Evolutionary conservation across 2,329 filamentous ascomycete species (phyloP).

Genomic region (Chrysoporthe austroafricana): DNA sequence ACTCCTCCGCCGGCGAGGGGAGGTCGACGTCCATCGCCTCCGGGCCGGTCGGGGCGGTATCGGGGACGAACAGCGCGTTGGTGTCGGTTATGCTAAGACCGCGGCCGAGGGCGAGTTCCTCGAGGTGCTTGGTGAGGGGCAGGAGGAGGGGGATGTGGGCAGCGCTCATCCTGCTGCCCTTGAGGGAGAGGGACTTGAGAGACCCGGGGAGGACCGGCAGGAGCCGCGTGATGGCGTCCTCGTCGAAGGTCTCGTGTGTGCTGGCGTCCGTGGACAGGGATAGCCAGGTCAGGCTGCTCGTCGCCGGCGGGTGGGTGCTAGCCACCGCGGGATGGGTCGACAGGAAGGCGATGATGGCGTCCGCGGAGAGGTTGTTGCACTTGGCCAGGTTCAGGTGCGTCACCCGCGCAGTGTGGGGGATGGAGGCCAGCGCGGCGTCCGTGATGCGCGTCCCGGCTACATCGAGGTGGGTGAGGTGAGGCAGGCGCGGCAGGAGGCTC

Average conservation of each 20-base stretch:
- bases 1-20: slow-evolving; percentile 38
- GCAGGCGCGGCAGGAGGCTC: slow-evolving; percentile 70
- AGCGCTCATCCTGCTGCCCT: slow-evolving; percentile 71
- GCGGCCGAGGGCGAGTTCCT: slow-evolving; percentile 76
- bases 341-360: slow-evolving; percentile 71
- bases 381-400: slow-evolving; percentile 80
- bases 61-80: slow-evolving; percentile 63
- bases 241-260: slow-evolving; percentile 71
- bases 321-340: slow-evolving; percentile 70
- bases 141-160: slow-evolving; percentile 67
- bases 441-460: slow-evolving; percentile 79
- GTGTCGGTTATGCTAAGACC: slow-evolving; percentile 69
- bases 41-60: slow-evolving; percentile 30
- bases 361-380: slow-evolving; percentile 70
- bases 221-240: slow-evolving; percentile 66
- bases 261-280: slow-evolving; percentile 75
- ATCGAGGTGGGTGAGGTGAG: slow-evolving; percentile 74
- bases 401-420: slow-evolving; percentile 71
- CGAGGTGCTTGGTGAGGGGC: slow-evolving; percentile 70
- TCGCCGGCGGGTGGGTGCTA: slow-evolving; percentile 68
- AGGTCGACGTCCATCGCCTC: slow-evolving; percentile 32
- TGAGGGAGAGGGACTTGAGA: slow-evolving; percentile 74
- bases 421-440: slow-evolving; percentile 69
- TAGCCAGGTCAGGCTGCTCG: slow-evolving; percentile 67
- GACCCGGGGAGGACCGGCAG: slow-evolving; percentile 68